These are phyloP conservation scores for Artomyces pyxidatus DNA, from an alignment of 768 basidiomycete genomes.

Conservation along the genomic window DNA sequence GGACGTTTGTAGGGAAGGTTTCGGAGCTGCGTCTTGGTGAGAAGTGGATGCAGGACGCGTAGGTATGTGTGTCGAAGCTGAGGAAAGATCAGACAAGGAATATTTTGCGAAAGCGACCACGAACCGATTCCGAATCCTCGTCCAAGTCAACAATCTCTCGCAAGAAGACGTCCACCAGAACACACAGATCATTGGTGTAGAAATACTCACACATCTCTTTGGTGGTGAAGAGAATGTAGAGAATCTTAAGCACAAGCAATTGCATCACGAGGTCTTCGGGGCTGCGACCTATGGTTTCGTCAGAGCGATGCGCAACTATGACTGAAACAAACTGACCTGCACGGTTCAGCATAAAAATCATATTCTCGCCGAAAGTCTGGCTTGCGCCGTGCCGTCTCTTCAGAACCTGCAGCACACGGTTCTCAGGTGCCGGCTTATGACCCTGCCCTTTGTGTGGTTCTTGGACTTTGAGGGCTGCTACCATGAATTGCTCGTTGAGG, in stretches of 20 bases:
- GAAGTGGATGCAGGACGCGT: conserved; percentile 89
- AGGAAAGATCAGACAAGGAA: neutral
- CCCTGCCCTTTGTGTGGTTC: conserved; percentile 15
- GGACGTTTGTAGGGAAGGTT: conserved; percentile 84
- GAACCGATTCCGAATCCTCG: conserved; percentile 87
- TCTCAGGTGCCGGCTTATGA: conserved; percentile 39
- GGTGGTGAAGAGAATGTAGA: conserved; percentile 93
- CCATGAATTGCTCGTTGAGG: conserved; percentile 98
- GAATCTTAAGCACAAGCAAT: conserved; percentile 84
- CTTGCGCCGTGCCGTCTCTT: conserved; percentile 79
- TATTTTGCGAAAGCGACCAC: conserved; percentile 22
- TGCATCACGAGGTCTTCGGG: conserved; percentile 94
- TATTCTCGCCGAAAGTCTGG: conserved; percentile 95
- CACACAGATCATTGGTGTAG: conserved; percentile 94
- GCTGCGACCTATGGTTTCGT: conserved; percentile 49
- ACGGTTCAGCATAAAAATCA: conserved; percentile 98
- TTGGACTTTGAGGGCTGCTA: conserved; percentile 46
- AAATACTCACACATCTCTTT: conserved; percentile 92
- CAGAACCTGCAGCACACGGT: conserved; percentile 77
- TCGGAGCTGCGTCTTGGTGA: conserved; percentile 89
- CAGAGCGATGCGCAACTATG: neutral
- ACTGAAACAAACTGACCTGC: conserved; percentile 52
- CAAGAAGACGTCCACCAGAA: conserved; percentile 96
- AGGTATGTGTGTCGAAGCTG: conserved; percentile 94
- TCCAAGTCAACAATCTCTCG: conserved; percentile 87